A percentile compares a stretch with the other conserved stretches of the same genome.
Evolutionary conservation across 2,329 filamentous ascomycete genomes (phyloP).

Genomic region (Verticillium albo-atrum): DNA sequence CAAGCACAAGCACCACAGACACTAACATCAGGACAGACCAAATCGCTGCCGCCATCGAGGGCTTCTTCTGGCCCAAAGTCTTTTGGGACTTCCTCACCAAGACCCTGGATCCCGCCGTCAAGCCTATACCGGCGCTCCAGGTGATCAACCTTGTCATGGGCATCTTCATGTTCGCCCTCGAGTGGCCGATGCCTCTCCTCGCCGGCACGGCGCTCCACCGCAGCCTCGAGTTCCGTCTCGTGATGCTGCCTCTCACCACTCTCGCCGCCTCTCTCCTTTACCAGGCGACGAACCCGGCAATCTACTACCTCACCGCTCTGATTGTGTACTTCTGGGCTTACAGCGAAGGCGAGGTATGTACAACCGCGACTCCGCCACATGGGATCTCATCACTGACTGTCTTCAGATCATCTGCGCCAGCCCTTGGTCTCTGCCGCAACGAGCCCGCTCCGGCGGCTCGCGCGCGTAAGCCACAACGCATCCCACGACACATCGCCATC

Average conservation of each 20-base stretch:
- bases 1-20: neutral
- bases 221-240: slow-evolving; percentile 80
- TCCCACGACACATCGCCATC: neutral
- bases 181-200: slow-evolving; percentile 80
- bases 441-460: slow-evolving; percentile 27
- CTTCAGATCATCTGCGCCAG: slow-evolving; percentile 31
- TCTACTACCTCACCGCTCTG: slow-evolving; percentile 88
- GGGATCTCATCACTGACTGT: neutral
- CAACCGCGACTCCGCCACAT: neutral
- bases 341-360: slow-evolving; percentile 86
- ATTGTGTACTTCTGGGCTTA: slow-evolving; percentile 94
- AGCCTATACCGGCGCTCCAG: slow-evolving; percentile 83
- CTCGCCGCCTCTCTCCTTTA: slow-evolving; percentile 77
- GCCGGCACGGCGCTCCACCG: slow-evolving; percentile 77
- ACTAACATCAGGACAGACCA: slow-evolving; percentile 61
- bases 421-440: slow-evolving; percentile 65
- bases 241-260: slow-evolving; percentile 74
- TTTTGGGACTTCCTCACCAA: slow-evolving; percentile 97
- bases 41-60: slow-evolving; percentile 74
- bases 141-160: slow-evolving; percentile 85
- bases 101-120: slow-evolving; percentile 80
- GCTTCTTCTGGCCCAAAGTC: slow-evolving; percentile 98
- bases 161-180: slow-evolving; percentile 73
- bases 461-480: neutral
- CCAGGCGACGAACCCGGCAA: slow-evolving; percentile 83